A percentile compares a stretch with the other conserved stretches of the same genome.
Conservation (phyloP, 1,139 yeast species). For the Chernovozyma sophiae-reginae region DNA sequence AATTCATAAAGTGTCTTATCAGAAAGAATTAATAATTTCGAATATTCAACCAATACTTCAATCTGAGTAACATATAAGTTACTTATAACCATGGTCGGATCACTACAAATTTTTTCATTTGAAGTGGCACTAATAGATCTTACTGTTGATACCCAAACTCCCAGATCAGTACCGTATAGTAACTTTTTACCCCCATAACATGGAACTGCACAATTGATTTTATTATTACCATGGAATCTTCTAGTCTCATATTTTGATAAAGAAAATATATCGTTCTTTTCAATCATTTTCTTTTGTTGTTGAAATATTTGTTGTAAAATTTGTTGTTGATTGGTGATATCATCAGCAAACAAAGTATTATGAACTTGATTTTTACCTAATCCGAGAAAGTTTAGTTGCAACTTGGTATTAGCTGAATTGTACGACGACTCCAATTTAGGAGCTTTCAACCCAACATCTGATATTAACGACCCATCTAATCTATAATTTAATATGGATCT, state of each 20-base stretch:
- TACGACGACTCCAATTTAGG: constrained; percentile 24
- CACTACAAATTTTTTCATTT: constrained; percentile 52
- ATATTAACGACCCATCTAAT: constrained; percentile 34
- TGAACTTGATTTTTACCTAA: constrained; percentile 45
- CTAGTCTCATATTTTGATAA: constrained; percentile 69
- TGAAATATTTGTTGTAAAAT: constrained; percentile 73
- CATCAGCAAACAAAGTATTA: constrained; percentile 44
- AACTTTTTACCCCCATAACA: constrained; percentile 92
- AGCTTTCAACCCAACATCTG: constrained; percentile 30
- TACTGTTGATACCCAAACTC: constrained; percentile 76
- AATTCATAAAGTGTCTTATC: constrained; percentile 83
- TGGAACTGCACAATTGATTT: constrained; percentile 89
- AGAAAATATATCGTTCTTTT: constrained; percentile 75
- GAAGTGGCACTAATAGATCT: constrained; percentile 42
- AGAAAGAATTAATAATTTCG: constrained; percentile 72
- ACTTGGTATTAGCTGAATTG: constrained; percentile 26
- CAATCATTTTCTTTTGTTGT: constrained; percentile 73
- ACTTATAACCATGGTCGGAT: constrained; percentile 75
- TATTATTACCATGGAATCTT: constrained; percentile 65
- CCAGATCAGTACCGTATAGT: constrained; percentile 87
- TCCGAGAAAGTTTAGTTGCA: constrained; percentile 47
- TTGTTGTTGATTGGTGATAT: constrained; percentile 65
- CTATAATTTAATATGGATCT: constrained; percentile 42
- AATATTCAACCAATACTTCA: constrained; percentile 89
- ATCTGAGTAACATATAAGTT: constrained; percentile 80